Evolutionary conservation across 2,329 filamentous ascomycete species (phyloP).

Genomic region (Xylaria sp.): DNA sequence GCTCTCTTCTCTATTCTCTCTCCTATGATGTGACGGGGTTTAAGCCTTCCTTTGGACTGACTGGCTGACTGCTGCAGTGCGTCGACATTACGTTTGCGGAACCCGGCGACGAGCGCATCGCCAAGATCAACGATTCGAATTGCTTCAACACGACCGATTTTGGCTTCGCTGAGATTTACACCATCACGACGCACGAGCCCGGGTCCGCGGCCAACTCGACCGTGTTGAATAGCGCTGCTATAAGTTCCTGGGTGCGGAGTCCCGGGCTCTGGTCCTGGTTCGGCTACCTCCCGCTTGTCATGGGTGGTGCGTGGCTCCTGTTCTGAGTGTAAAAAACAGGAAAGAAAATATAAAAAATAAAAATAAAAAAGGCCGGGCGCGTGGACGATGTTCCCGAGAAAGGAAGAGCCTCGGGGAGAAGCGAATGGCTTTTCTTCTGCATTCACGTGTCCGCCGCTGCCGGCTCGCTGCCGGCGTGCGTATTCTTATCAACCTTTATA

Average conservation of each 20-base stretch:
- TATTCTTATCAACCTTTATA: too few relatives aligned
- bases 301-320: slow-evolving; percentile 44
- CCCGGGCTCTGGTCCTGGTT: slow-evolving; percentile 34
- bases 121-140: slow-evolving; percentile 75
- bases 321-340: too few relatives aligned
- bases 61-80: slow-evolving; percentile 61
- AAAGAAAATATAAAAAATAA: too few relatives aligned
- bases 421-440: too few relatives aligned
- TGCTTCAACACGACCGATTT: slow-evolving; percentile 87
- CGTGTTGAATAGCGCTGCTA: slow-evolving; percentile 32
- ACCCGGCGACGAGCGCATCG: slow-evolving; percentile 67
- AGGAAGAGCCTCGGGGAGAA: too few relatives aligned
- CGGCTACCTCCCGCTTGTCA: slow-evolving; percentile 47
- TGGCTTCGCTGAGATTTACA: slow-evolving; percentile 77
- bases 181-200: slow-evolving; percentile 56
- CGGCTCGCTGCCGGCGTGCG: too few relatives aligned
- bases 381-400: too few relatives aligned
- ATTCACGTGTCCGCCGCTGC: too few relatives aligned
- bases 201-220: slow-evolving; percentile 40
- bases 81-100: slow-evolving; percentile 93
- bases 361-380: too few relatives aligned
- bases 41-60: too few relatives aligned
- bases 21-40: too few relatives aligned
- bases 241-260: slow-evolving; percentile 24
- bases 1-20: neutral